Percentiles rank a stretch among this genome's conserved stretches.
These are phyloP conservation scores for Mucor ambiguus DNA, from an alignment of 371 early-diverging fungal genomes.

Conservation along the genomic window DNA sequence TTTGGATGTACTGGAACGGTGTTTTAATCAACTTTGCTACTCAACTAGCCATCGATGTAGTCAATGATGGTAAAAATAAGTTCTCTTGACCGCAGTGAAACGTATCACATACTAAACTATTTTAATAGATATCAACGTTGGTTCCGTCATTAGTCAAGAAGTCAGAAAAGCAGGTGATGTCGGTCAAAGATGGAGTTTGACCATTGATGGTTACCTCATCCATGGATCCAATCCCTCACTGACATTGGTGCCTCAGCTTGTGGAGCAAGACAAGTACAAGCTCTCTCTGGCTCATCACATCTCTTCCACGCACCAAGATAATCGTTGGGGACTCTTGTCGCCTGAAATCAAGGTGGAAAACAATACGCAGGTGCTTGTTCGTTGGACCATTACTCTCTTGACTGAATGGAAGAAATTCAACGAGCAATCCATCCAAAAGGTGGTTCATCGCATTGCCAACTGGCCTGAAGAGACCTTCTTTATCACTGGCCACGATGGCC, in stretches of 20 bases:
- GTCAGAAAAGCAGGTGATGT: conserved; percentile 15
- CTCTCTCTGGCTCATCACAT: conserved; percentile 18
- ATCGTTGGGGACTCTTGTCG: conserved; percentile 28
- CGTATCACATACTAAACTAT: neutral
- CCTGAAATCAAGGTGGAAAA: conserved; percentile 21
- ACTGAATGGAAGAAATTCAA: conserved; percentile 23
- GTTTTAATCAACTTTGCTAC: conserved; percentile 55
- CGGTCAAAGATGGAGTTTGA: conserved; percentile 36
- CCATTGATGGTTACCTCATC: conserved; percentile 24
- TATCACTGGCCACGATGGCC: conserved; percentile 35
- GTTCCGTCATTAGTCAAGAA: conserved; percentile 26
- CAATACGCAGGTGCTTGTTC: conserved; percentile 16
- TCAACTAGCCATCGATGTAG: conserved; percentile 43
- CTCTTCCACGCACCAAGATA: conserved; percentile 6
- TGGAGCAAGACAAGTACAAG: conserved; percentile 1
- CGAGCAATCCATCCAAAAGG: conserved; percentile 20
- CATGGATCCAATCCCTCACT: conserved; percentile 21
- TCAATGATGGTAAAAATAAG: conserved; percentile 21
- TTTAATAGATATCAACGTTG: conserved; percentile 23
- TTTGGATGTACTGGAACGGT: conserved; percentile 58
- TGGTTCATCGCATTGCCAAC: conserved; percentile 29
- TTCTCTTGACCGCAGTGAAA: neutral
- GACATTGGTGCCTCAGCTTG: conserved; percentile 16
- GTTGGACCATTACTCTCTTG: conserved; percentile 20
- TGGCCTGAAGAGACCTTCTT: conserved; percentile 43